Evolutionary conservation across 495 filamentous ascomycete genomes (phyloP).

Genomic region (Penicillium macrosclerotiorum): DNA sequence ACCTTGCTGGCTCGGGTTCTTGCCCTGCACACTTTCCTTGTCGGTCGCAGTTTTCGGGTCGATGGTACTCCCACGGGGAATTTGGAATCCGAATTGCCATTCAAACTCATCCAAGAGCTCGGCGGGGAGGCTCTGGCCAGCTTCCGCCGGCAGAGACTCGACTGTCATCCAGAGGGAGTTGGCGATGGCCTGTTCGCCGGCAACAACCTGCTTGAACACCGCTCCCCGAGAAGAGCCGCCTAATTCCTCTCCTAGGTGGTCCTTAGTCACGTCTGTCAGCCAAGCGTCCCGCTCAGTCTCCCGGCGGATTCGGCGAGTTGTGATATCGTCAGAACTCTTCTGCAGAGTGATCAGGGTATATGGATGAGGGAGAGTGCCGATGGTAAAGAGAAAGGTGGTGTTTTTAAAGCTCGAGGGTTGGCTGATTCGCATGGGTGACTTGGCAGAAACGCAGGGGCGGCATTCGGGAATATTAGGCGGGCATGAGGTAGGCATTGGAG

Average conservation of each 20-base stretch:
- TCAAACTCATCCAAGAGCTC: constrained; percentile 63
- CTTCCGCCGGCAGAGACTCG: constrained; percentile 53
- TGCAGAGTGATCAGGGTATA: constrained; percentile 73
- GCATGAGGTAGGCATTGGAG: constrained; percentile 73
- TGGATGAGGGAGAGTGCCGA: constrained; percentile 87
- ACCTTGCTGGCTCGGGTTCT: constrained; percentile 46
- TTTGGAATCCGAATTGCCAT: constrained; percentile 84
- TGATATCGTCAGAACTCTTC: constrained; percentile 50
- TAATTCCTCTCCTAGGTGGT: constrained; percentile 59
- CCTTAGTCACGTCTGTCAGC: constrained; percentile 69
- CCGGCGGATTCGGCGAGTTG: constrained; percentile 68
- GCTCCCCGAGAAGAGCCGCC: constrained; percentile 63
- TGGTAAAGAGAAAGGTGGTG: constrained; percentile 65
- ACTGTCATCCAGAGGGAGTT: constrained; percentile 79
- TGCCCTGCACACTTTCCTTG: constrained; percentile 37
- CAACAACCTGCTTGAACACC: constrained; percentile 79
- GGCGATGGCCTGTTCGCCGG: constrained; percentile 54
- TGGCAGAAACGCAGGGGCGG: constrained; percentile 59
- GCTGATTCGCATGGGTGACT: constrained; percentile 53
- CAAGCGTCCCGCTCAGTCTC: constrained; percentile 77
- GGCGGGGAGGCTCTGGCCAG: constrained; percentile 39
- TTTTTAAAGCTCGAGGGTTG: constrained; percentile 61
- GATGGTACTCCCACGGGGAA: constrained; percentile 56
- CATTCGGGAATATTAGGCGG: constrained; percentile 78
- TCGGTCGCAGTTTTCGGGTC: constrained; percentile 55